These are phyloP conservation scores for Hyphopichia pseudoburtonii DNA, from an alignment of 1,139 yeast genomes.

Conservation along the genomic window DNA sequence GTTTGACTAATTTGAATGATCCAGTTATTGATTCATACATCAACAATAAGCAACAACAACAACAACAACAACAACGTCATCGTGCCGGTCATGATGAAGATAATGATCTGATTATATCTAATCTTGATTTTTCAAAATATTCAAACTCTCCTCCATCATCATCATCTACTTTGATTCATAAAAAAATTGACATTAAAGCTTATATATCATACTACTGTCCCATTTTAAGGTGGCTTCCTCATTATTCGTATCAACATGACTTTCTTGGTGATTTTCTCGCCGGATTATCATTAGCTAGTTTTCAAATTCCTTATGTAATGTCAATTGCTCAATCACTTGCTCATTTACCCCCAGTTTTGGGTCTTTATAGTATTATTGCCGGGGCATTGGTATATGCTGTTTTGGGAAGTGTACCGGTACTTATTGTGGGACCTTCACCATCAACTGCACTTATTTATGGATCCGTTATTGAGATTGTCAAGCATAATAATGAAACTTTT, in stretches of 20 bases:
- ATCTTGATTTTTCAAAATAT: not conserved
- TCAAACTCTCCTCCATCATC: not conserved
- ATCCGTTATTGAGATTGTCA: conserved; percentile 22
- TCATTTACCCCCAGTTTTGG: conserved; percentile 31
- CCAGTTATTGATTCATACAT: conserved; percentile 17
- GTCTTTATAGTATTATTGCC: conserved; percentile 29
- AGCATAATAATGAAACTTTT: conserved; percentile 10
- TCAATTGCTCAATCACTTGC: conserved; percentile 34
- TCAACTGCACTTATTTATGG: conserved; percentile 34
- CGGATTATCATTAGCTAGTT: conserved; percentile 32
- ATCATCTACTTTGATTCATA: not conserved
- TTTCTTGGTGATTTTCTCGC: conserved; percentile 33
- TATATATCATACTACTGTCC: conserved; percentile 36
- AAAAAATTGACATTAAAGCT: conserved; percentile 13
- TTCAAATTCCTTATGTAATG: conserved; percentile 38
- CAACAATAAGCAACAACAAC: too few species aligned
- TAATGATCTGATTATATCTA: not conserved
- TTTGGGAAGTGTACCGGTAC: conserved; percentile 32
- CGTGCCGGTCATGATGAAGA: not conserved
- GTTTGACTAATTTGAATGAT: conserved; percentile 17
- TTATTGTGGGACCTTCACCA: conserved; percentile 38
- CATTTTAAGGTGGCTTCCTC: conserved; percentile 31
- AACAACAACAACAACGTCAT: too few species aligned
- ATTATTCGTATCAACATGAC: conserved; percentile 14
- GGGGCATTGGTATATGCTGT: conserved; percentile 29